Base-by-base conservation (phyloP, 371 early-diverging fungal species). In the Mucor velutinosus region DNA sequence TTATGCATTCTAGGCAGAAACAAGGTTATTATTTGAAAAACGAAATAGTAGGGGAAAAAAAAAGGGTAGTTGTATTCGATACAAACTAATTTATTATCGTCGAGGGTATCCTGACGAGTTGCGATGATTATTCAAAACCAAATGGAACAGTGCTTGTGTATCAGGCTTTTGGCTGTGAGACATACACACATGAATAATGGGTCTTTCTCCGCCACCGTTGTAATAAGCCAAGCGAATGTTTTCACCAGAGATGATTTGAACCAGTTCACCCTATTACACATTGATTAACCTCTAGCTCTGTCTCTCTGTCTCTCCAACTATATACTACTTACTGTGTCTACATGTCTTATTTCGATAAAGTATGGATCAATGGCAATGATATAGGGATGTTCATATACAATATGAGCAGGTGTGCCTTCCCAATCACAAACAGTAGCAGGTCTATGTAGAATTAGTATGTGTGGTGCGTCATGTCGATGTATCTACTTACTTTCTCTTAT, bases 291-390 rank as follows among this genome's bases (percentile, higher is more conserved):
- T n/a, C n/a, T n/a, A n/a, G n/a, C n/a, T n/a, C 21, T 25, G 19
- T 15, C 17, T 6, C 43, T 58, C 35, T 45, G n/a, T 41, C 14
- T 12, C 7, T 35, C 15, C 25, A 25, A 32, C 19, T 45, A 14
- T 14, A 59, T 39, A 15, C 0, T 17, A 70, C 83, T 77, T 82
- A 86, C 93, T 4, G 92, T 90, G 56, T 93, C 93, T 6, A 94
- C 90, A 72, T 95, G 84, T 21, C 95, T 90, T 57, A 97, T 84
- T 79, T 96, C 97, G 68, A 96, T 91, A 74, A 97, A 97, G 53
- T 86, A 84, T 21, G 88, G 85, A 55, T 94, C 94, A 66, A 94
- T 92, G 0, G 96, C 98, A 67, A 97, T 80, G 29, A 97, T 84
- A 71, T 94, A 97, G 30, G 96, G 97, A 39, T 90, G 84, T n/a